phyloP scores from a whole-genome alignment of 2,329 filamentous ascomycete species.

The Xylaria digitata region DNA sequence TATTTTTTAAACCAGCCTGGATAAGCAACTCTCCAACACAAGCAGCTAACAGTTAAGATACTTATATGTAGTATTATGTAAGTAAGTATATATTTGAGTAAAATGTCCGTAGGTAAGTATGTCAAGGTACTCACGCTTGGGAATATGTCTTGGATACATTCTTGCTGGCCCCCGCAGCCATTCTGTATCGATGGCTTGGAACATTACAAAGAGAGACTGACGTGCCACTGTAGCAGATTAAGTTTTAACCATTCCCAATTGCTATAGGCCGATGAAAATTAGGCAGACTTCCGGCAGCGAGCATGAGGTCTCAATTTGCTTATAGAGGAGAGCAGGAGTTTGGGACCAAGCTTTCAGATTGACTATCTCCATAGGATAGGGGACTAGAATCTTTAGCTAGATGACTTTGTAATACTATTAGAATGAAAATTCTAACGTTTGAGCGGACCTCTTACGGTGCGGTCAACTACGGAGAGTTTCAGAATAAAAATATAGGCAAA shows the following conservation, averaged over 20 bases:
- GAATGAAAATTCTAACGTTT: conserved; percentile 37
- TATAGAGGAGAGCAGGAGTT: conserved; percentile 25
- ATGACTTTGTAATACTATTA: conserved; percentile 27
- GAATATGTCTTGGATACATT: no score
- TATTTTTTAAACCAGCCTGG: no score
- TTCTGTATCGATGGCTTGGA: no score
- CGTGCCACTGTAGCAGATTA: conserved; percentile 35
- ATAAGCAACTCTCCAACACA: no score
- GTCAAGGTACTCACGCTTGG: no score
- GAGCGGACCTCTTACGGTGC: conserved; percentile 34
- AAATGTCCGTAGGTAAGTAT: no score
- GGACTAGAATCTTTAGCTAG: conserved; percentile 34
- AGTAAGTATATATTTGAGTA: no score
- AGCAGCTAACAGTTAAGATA: no score
- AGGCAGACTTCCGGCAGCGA: conserved; percentile 17
- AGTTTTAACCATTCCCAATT: conserved; percentile 38
- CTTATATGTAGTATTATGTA: no score
- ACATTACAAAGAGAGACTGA: background rate
- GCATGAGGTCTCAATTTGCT: conserved; percentile 24
- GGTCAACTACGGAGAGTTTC: conserved; percentile 28
- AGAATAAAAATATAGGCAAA: conserved; percentile 34
- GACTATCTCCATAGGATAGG: background rate
- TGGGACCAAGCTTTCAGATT: conserved; percentile 19
- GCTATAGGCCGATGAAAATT: conserved; percentile 35
- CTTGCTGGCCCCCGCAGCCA: no score